Evolutionary conservation across 352 stramenopile species (phyloP), one percentile per base, ranked within the genome.

Genomic region (Phytophthora tentaculata): DNA sequence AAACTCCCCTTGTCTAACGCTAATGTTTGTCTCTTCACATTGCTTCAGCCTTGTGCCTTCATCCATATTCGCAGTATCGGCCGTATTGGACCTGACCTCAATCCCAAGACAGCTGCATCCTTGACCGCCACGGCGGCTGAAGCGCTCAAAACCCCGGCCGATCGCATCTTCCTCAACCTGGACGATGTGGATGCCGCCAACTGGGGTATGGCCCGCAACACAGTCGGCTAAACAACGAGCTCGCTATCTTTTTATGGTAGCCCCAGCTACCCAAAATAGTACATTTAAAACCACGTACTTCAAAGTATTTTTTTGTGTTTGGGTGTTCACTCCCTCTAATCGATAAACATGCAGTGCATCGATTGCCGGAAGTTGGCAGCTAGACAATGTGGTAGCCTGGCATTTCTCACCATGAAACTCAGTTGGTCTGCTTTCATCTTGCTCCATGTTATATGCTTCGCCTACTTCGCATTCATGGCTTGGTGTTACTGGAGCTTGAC

Each of bases 141-240:
- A 28, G 28, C 24, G 22, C 56, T 86, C 17, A 64, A 70, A 26
- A 49, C 86, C 13, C 53, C 66, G 0, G 56, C 53, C 4, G 61
- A 69, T 16, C 77, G 80, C 44, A 61, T 84, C 4, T 88, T 78
- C 56, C 45, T 84, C 49, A 78, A 76, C 60, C 43, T 88, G 32
- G 68, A 81, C 47, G 67, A 77, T 53, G 61, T 85, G 29, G 10
- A 54, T 9, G 26, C 26, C 17, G 24, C 35, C 48, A 85, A 87
- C 64, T 84, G 69, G 76, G 76, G 44, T 9, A 55, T 51, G 35
- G 54, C 17, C 16, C 53, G 61, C 12, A 55, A 62, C 48, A 60
- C 35, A 17, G 41, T 70, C 19, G 61, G 61, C n/a, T 58, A 69
- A 62, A 57, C 28, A 22, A 2, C 20, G 28, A 32, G 28, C 28